Conservation (phyloP, 495 filamentous ascomycete species). For the Hyaloscypha bicolor region DNA sequence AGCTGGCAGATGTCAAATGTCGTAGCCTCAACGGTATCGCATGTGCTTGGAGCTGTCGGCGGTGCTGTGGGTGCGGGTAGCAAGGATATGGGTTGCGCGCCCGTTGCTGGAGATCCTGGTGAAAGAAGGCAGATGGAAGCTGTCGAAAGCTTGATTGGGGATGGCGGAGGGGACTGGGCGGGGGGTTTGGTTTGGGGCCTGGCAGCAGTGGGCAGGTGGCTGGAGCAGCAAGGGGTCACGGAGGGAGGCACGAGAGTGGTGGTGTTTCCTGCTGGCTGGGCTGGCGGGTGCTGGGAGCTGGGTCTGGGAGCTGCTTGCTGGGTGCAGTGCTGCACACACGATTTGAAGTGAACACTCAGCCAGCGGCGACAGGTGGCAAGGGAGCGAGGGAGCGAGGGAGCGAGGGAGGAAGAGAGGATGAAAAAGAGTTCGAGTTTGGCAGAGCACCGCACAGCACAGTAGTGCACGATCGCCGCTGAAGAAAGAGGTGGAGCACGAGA, state of each 20-base stretch:
- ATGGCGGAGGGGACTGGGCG: background rate
- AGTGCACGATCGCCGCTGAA: background rate
- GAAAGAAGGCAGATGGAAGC: constrained; percentile 18
- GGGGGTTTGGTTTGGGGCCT: constrained; percentile 6
- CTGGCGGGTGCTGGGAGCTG: background rate
- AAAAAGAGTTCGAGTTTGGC: background rate
- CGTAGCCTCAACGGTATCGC: constrained; percentile 29
- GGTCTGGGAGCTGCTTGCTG: background rate
- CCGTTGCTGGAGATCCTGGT: constrained; percentile 25
- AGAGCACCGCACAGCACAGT: background rate
- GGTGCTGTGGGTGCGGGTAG: constrained; percentile 23
- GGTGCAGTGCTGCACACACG: background rate
- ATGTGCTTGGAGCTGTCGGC: constrained; percentile 14
- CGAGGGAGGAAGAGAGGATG: background rate
- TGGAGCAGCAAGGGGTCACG: background rate
- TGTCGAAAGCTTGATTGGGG: constrained; percentile 32
- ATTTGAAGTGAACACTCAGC: background rate
- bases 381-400: background rate
- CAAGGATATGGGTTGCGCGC: constrained; percentile 31
- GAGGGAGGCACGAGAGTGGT: constrained; percentile 13
- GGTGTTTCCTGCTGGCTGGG: constrained; percentile 17
- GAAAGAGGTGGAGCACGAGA: background rate
- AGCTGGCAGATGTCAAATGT: constrained; percentile 8
- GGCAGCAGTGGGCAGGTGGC: constrained; percentile 7
- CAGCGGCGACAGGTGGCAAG: constrained; percentile 1